Conservation (phyloP, 139 green algal genomes). For the Chlorella sp. region DNA sequence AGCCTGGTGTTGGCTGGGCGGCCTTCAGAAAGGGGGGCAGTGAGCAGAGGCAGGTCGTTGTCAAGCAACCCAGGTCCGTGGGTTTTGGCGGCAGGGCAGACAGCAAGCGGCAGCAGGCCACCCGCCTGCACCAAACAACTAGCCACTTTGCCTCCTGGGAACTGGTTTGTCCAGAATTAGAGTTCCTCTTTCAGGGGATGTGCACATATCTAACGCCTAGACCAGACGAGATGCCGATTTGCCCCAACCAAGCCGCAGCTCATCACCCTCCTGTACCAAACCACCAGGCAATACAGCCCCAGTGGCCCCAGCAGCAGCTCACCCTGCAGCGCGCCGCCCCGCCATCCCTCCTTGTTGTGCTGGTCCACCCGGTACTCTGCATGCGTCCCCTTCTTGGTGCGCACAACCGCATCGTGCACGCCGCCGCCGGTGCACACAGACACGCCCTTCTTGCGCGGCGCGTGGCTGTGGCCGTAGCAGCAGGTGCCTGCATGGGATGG, state of each 20-base stretch:
- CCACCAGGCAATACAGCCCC: too few species aligned
- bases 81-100: not conserved
- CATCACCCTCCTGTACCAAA: slow-evolving; percentile 49
- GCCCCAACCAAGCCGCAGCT: slow-evolving; percentile 57
- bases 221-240: too few species aligned
- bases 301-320: slow-evolving; percentile 56
- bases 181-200: too few species aligned
- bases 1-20: too few species aligned
- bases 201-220: too few species aligned
- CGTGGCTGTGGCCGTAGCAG: slow-evolving; percentile 71
- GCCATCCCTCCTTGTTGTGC: slow-evolving; percentile 62
- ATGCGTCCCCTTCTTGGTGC: slow-evolving; percentile 12
- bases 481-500: slow-evolving; percentile 46
- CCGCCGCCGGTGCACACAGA: slow-evolving; percentile 48
- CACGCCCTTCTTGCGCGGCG: not conserved
- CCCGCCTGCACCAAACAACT: slow-evolving; percentile 42
- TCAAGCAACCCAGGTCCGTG: not conserved
- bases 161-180: too few species aligned
- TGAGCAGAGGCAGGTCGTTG: too few species aligned
- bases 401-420: not conserved
- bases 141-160: slow-evolving; percentile 63
- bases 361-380: slow-evolving; percentile 56
- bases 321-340: slow-evolving; percentile 47
- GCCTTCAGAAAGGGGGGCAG: too few species aligned
- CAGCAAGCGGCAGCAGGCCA: not conserved